phyloP scores from a whole-genome alignment of 192 early-diverging fungal species.

The Backusella morwellensis region DNA sequence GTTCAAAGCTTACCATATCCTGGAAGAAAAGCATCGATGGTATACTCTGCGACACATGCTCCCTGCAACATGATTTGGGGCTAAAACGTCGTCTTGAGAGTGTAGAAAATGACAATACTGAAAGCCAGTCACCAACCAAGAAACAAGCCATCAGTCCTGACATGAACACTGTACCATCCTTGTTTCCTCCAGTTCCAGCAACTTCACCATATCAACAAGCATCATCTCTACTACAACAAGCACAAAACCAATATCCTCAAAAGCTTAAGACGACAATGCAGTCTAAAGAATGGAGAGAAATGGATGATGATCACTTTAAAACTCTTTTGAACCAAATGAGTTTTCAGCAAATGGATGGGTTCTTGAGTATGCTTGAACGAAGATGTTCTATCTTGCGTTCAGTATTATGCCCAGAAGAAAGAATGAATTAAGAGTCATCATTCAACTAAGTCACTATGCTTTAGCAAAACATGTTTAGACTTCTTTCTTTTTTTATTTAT shows the following conservation, averaged over 20 bases:
- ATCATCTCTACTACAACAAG: background rate
- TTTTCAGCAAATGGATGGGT: slow-evolving; percentile 50
- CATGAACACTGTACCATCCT: background rate
- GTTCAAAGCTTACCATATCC: slow-evolving; percentile 63
- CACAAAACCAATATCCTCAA: background rate
- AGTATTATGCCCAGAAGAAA: background rate
- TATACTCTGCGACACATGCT: slow-evolving; percentile 76
- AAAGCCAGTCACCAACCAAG: background rate
- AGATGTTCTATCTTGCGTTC: slow-evolving; percentile 49
- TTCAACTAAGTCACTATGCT: background rate
- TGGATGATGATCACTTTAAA: slow-evolving; percentile 32
- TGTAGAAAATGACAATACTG: background rate
- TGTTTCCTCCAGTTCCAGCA: background rate
- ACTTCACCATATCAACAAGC: background rate
- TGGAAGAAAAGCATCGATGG: slow-evolving; percentile 75
- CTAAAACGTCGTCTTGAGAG: slow-evolving; percentile 33
- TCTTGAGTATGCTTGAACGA: slow-evolving; percentile 52
- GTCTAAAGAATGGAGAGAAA: slow-evolving; percentile 14
- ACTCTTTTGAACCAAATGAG: slow-evolving; percentile 38
- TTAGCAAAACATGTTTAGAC: background rate
- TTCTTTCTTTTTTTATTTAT: background rate
- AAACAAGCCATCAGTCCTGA: background rate
- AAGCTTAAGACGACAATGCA: background rate
- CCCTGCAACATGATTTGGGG: slow-evolving; percentile 38
- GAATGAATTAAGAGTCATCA: background rate